Conservation (phyloP, 2,329 filamentous ascomycete species). For the Fusarium sp. region DNA sequence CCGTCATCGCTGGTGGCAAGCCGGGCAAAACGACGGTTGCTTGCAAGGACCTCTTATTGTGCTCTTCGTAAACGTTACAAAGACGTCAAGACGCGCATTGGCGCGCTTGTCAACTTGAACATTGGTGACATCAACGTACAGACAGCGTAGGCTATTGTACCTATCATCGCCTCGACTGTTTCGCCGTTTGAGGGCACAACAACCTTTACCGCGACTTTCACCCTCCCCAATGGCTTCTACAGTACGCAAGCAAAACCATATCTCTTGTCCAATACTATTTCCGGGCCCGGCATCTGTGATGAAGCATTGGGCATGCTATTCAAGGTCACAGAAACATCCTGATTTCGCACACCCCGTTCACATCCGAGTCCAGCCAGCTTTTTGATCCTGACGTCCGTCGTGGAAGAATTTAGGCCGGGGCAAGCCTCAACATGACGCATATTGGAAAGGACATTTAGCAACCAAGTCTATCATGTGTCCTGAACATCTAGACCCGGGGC, state of each 20-base stretch:
- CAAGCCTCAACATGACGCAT: too few species aligned
- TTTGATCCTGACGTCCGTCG: too few species aligned
- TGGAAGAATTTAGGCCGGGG: too few species aligned
- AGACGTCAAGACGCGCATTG: slow-evolving; percentile 3
- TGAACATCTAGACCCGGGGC: too few species aligned
- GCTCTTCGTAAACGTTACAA: slow-evolving; percentile 13
- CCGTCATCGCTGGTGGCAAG: too few species aligned
- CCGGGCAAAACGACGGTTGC: too few species aligned
- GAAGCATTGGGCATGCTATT: slow-evolving; percentile 15
- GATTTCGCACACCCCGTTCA: too few species aligned
- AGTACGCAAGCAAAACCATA: slow-evolving; percentile 8
- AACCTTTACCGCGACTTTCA: slow-evolving; percentile 7
- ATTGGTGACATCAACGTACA: slow-evolving; percentile 12
- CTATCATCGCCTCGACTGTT: background rate
- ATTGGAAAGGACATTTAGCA: too few species aligned
- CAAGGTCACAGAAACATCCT: background rate
- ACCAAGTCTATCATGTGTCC: too few species aligned
- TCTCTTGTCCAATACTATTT: slow-evolving; percentile 13
- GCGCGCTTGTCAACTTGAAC: slow-evolving; percentile 6
- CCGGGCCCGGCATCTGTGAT: slow-evolving; percentile 14
- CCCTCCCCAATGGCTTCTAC: slow-evolving; percentile 4
- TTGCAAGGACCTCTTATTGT: slow-evolving; percentile 14
- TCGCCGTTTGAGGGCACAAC: slow-evolving; percentile 21
- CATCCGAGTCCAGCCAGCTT: too few species aligned
- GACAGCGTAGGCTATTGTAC: background rate